Conservation (phyloP, 2,329 filamentous ascomycete genomes). For the Trichoderma harzianum region DNA sequence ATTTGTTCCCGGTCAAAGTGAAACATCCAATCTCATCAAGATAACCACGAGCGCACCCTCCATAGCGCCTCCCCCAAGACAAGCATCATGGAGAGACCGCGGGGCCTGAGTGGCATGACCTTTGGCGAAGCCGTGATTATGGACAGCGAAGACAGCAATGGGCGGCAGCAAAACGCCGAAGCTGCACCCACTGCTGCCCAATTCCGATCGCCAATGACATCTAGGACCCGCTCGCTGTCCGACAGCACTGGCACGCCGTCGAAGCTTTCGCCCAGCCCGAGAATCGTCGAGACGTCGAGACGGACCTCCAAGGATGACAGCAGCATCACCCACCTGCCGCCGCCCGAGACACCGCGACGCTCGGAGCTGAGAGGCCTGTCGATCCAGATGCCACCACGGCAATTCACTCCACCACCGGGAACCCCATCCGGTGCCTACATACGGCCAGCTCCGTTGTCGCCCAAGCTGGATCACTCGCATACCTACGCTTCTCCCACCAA, state of each 20-base stretch:
- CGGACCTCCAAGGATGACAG: slow-evolving; percentile 66
- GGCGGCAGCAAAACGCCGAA: background rate
- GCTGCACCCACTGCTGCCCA: slow-evolving; percentile 16
- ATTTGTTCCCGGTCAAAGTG: background rate
- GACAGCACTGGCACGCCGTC: slow-evolving; percentile 58
- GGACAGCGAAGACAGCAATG: slow-evolving; percentile 13
- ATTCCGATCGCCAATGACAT: slow-evolving; percentile 40
- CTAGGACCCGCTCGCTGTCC: slow-evolving; percentile 62
- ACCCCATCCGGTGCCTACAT: slow-evolving; percentile 35
- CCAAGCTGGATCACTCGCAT: slow-evolving; percentile 79
- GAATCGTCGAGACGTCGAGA: slow-evolving; percentile 51
- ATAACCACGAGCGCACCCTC: background rate
- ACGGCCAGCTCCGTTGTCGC: slow-evolving; percentile 70
- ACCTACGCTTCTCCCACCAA: slow-evolving; percentile 86
- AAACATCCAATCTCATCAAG: background rate
- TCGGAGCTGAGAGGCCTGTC: slow-evolving; percentile 62
- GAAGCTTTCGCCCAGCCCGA: slow-evolving; percentile 56
- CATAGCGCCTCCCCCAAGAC: background rate
- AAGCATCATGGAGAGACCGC: slow-evolving; percentile 13
- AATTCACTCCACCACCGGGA: slow-evolving; percentile 38
- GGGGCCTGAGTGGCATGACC: background rate
- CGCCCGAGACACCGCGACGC: slow-evolving; percentile 70
- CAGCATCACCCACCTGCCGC: slow-evolving; percentile 42
- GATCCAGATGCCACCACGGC: slow-evolving; percentile 34
- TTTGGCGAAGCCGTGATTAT: slow-evolving; percentile 15